Base-by-base conservation (phyloP, 2,329 filamentous ascomycete genomes). In the Bipolaris victoriae region DNA sequence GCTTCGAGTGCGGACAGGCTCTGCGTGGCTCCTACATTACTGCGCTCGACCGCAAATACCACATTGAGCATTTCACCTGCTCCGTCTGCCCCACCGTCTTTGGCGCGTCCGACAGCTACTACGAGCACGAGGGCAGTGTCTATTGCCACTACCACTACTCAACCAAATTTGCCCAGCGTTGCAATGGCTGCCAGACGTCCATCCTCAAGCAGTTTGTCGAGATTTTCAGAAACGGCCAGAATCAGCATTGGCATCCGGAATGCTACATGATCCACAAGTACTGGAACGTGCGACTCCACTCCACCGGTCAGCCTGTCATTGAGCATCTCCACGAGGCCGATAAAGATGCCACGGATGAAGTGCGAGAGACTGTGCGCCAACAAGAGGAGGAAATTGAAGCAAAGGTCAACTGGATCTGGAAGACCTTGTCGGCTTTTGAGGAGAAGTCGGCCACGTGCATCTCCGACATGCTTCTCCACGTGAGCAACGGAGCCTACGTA, bases 221-320 rank as follows among this genome's bases (percentile, higher is more conserved):
- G 77, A 98, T 99, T 60, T 99, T 93, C 78, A 89, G 95, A 67
- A 98, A 98, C 77, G 94, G 94, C 1, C 91, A 97, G 75, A 97
- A 98, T 73, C 95, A 99, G 73, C 95, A 99, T 76, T 99, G 95
- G 95, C 95, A 99, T 74, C 95, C 95, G 1, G 95, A 99, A 78
- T 99, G 95, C 78, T 99, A 99, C 78, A 99, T 99, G 95, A 99
- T 99, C 62, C 95, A 99, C 80, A 99, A 99, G 73, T 99, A 98
- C 78, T 99, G 95, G 95, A 99, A 98, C 74, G 95, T 99, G 58
- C 88, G 95, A 49, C 82, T 99, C 36, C 78, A 81, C 60, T 76
- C 78, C 5, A 76, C 77, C 13, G 77, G 76, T 9, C 73, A 78
- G 39, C 75, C 77, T 22, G 67, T 75, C 40, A 64, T 74, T 5